phyloP scores from a whole-genome alignment of 805 yeast genomes.

The Ogataea parapolymorpha region DNA sequence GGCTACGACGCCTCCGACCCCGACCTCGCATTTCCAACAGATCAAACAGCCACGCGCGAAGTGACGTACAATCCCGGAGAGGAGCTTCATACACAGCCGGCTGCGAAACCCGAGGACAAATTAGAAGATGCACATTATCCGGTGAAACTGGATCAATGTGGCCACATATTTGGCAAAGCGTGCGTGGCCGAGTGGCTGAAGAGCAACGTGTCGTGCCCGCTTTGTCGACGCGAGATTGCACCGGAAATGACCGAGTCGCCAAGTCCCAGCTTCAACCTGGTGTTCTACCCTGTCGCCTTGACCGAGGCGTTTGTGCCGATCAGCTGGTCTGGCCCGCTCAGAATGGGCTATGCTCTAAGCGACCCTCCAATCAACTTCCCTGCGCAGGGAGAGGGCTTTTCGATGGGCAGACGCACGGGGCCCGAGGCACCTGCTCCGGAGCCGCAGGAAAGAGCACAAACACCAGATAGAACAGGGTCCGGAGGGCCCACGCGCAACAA shows the following conservation, averaged over 20 bases:
- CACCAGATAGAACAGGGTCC: slow-evolving; percentile 10
- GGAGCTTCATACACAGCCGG: slow-evolving; percentile 2
- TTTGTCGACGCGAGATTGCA: slow-evolving; percentile 62
- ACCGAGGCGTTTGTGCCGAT: slow-evolving; percentile 31
- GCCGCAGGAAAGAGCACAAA: slow-evolving; percentile 3
- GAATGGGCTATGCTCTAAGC: slow-evolving; percentile 16
- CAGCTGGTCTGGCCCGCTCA: slow-evolving; percentile 28
- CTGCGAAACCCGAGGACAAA: slow-evolving; percentile 1
- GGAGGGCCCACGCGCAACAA: slow-evolving; percentile 19
- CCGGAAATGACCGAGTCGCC: slow-evolving; percentile 21
- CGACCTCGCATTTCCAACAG: slow-evolving; percentile 26
- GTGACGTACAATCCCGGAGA: slow-evolving; percentile 9
- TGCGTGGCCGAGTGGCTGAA: slow-evolving; percentile 81
- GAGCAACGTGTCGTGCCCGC: slow-evolving; percentile 71
- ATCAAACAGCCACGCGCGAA: slow-evolving; percentile 26
- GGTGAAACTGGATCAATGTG: slow-evolving; percentile 67
- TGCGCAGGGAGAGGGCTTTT: slow-evolving; percentile 24
- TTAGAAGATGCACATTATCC: slow-evolving; percentile 50
- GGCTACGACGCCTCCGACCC: slow-evolving; percentile 28
- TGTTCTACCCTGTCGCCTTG: slow-evolving; percentile 29
- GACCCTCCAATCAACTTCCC: slow-evolving; percentile 32
- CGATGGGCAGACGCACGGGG: slow-evolving; percentile 29
- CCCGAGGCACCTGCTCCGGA: slow-evolving; percentile 11
- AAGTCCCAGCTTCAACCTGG: slow-evolving; percentile 6
- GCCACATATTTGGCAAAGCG: slow-evolving; percentile 75